phyloP scores from a whole-genome alignment of 306 rosid genomes.

The Cucumis sativus region Cucumber_9930_V3 NC_026656.2:14528001-14528500 shows the following conservation, averaged over 20 bases:
- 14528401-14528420: background rate
- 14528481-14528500: background rate
- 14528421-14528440: background rate
- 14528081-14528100: background rate
- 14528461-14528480: background rate
- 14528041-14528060: background rate
- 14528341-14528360: background rate
- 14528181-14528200: background rate
- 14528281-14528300: background rate
- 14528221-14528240: background rate
- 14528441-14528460: background rate
- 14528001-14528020: background rate
- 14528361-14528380: background rate
- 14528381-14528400: background rate
- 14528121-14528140: background rate
- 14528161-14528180: background rate
- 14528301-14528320: background rate
- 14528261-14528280: background rate
- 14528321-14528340: background rate
- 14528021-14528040: background rate
- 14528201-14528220: background rate
- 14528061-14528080: background rate
- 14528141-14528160: background rate
- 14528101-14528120: background rate
- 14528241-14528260: background rate